Conservation (phyloP, 257 asterid species). For the Eustoma russellianum region DNA sequence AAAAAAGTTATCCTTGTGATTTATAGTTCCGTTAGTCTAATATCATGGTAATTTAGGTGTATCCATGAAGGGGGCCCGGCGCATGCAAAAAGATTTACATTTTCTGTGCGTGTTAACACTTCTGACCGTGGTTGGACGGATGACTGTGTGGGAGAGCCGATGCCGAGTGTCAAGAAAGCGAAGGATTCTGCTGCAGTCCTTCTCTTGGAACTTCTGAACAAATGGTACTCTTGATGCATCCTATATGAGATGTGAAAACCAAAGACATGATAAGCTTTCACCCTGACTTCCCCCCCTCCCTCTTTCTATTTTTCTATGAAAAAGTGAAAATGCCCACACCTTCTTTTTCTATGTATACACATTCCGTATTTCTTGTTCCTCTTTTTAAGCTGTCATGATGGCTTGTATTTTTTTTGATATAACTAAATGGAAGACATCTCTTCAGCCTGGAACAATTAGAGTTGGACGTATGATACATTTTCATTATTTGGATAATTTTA, state of each 20-base stretch:
- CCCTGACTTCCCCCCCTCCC: too few relatives aligned
- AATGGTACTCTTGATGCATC: conserved; percentile 42
- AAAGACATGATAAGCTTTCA: neutral
- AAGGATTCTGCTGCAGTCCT: conserved; percentile 93
- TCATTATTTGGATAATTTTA: too few relatives aligned
- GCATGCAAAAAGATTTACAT: conserved; percentile 90
- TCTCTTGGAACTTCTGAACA: conserved; percentile 66
- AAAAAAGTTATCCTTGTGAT: neutral
- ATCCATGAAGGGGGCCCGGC: conserved; percentile 97
- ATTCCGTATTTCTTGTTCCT: too few relatives aligned
- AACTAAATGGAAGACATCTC: neutral
- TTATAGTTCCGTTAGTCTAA: neutral
- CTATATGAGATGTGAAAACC: neutral
- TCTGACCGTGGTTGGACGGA: conserved; percentile 88
- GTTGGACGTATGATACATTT: neutral
- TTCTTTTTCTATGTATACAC: too few relatives aligned
- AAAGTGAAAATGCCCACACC: too few relatives aligned
- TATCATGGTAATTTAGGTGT: conserved; percentile 36
- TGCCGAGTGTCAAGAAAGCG: conserved; percentile 98
- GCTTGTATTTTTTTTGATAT: neutral
- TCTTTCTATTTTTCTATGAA: too few relatives aligned
- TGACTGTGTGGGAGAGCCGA: conserved; percentile 92
- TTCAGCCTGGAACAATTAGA: neutral
- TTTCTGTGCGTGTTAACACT: conserved; percentile 79
- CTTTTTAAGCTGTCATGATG: neutral